Evolutionary conservation across 176 grass and related monocot species (phyloP).

Genomic region (Dactylis glomerata): DNA sequence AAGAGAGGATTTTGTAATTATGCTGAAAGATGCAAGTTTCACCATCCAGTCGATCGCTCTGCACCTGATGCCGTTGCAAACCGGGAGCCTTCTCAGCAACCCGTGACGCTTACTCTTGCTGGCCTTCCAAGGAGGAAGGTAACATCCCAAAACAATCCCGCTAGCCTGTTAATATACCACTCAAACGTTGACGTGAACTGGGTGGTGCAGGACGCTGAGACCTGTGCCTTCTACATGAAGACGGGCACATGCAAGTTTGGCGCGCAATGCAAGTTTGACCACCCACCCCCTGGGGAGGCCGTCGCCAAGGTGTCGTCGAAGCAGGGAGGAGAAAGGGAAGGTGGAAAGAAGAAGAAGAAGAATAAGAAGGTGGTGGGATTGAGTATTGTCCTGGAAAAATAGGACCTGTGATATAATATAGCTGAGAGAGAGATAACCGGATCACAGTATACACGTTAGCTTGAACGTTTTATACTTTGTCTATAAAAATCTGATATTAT

Average conservation of each 20-base stretch:
- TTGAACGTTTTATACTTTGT: too few species aligned
- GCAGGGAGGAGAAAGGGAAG: conserved; percentile 29
- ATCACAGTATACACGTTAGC: too few species aligned
- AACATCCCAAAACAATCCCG: background rate
- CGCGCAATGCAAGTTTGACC: conserved; percentile 71
- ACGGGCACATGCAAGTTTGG: conserved; percentile 79
- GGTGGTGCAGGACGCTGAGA: conserved; percentile 50
- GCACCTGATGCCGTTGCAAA: conserved; percentile 23
- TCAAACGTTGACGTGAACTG: background rate
- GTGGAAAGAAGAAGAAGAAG: background rate
- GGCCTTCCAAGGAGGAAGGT: conserved; percentile 96
- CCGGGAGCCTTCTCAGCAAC: conserved; percentile 17
- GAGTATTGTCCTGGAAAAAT: background rate
- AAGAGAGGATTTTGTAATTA: conserved; percentile 89
- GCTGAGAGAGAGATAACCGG: too few species aligned
- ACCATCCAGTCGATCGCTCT: conserved; percentile 71
- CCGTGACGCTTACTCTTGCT: conserved; percentile 64
- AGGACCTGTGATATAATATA: background rate
- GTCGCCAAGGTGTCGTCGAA: conserved; percentile 39
- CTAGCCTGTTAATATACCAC: background rate
- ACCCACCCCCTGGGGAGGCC: conserved; percentile 64
- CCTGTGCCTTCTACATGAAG: conserved; percentile 84
- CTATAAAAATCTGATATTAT: too few species aligned
- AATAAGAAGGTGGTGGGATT: background rate
- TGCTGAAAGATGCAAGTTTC: conserved; percentile 85